A percentile compares a stretch with the other conserved stretches of the same genome.
phyloP scores from a whole-genome alignment of 306 rosid genomes.

The Hippophae tibetana region DNA sequence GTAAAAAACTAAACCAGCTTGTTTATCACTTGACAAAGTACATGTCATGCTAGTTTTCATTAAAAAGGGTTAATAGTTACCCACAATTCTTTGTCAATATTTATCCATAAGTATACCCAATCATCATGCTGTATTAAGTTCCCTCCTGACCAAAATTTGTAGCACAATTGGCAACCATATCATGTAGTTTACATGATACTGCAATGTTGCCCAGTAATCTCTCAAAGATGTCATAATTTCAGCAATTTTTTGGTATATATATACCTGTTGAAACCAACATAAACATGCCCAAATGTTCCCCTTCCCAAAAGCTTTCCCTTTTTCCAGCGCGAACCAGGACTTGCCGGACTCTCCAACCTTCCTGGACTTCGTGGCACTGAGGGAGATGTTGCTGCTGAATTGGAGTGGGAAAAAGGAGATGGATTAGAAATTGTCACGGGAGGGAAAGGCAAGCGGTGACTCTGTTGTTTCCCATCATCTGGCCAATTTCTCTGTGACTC shows the following conservation, averaged over 20 bases:
- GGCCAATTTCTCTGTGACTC: slow-evolving; percentile 67
- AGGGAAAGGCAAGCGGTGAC: slow-evolving; percentile 95
- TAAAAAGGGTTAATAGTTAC: too few relatives aligned
- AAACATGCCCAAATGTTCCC: slow-evolving; percentile 97
- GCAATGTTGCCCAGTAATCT: background rate
- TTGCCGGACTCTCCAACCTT: slow-evolving; percentile 79
- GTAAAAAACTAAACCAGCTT: too few relatives aligned
- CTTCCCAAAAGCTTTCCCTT: slow-evolving; percentile 91
- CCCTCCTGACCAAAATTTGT: too few relatives aligned
- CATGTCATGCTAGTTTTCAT: too few relatives aligned
- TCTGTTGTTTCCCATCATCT: slow-evolving; percentile 81
- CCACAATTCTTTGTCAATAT: too few relatives aligned
- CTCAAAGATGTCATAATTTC: background rate
- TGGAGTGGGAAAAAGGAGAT: slow-evolving; percentile 74
- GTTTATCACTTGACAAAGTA: too few relatives aligned
- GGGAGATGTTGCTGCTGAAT: slow-evolving; percentile 94
- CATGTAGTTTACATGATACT: background rate
- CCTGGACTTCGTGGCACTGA: slow-evolving; percentile 98
- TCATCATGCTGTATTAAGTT: too few relatives aligned
- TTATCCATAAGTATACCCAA: too few relatives aligned
- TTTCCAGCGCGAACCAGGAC: slow-evolving; percentile 93
- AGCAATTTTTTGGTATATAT: background rate
- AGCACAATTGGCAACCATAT: too few relatives aligned
- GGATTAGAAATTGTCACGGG: slow-evolving; percentile 57
- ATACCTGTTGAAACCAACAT: slow-evolving; percentile 88